Percentiles rank a stretch among this genome's conserved stretches.
These are phyloP conservation scores for Nannochloris sp. DNA, from an alignment of 139 green algal genomes.

Conservation along the genomic window DNA sequence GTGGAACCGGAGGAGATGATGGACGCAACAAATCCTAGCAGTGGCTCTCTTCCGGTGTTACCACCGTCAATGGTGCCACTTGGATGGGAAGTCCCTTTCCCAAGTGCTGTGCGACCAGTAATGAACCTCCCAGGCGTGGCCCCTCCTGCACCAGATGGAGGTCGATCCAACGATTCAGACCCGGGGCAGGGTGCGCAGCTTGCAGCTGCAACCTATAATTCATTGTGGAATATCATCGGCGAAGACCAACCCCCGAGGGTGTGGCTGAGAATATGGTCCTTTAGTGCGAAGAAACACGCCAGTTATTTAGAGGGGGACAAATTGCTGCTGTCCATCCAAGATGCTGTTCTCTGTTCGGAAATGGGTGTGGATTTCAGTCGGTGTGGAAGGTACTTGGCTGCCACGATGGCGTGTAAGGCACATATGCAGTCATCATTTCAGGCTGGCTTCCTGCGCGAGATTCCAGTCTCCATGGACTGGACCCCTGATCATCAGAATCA, in stretches of 20 bases:
- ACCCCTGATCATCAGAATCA: background rate
- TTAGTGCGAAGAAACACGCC: constrained; percentile 25
- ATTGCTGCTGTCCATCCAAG: constrained; percentile 41
- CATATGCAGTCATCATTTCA: background rate
- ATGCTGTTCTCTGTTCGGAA: constrained; percentile 79
- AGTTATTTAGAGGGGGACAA: constrained; percentile 18
- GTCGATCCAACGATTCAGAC: background rate
- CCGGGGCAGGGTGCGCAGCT: constrained; percentile 13
- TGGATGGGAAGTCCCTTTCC: constrained; percentile 54
- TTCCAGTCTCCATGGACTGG: constrained; percentile 6
- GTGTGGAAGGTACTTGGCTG: constrained; percentile 65
- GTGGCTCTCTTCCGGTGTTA: constrained; percentile 8
- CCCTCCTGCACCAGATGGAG: background rate
- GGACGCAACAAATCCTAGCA: background rate
- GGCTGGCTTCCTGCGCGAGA: no score
- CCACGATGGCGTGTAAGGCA: constrained; percentile 51
- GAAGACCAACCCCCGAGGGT: constrained; percentile 64
- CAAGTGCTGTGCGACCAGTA: background rate
- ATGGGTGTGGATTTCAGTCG: constrained; percentile 85
- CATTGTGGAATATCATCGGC: constrained; percentile 39
- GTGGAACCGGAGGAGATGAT: background rate
- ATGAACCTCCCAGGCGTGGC: background rate
- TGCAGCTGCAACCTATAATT: constrained; percentile 32
- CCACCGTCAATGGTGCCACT: constrained; percentile 43
- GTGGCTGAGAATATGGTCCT: constrained; percentile 63